Evolutionary conservation across 2,329 filamentous ascomycete species (phyloP), one percentile per base, ranked within the genome.

Genomic region (Paraconiothyrium brasiliense): DNA sequence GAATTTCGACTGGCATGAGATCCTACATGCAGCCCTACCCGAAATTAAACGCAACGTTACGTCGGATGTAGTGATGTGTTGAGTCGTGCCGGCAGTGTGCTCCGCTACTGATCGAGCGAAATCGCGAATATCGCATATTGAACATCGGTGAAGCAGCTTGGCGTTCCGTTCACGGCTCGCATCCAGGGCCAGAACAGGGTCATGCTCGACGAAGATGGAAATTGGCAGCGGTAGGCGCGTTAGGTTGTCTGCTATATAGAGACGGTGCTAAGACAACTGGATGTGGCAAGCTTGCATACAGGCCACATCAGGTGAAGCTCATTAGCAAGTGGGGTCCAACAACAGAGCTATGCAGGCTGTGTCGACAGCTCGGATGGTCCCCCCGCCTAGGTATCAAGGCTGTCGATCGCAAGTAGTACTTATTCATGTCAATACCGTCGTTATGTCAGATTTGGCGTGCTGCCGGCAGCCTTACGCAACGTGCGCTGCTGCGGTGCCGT

Each of bases 381-480:
- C 20, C 20, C 20, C 20, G 20, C 20, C 20, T 20, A 20, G 20
- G 20, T 20, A 5, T 41, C n/a, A 16, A 41, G 39, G n/a, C 39
- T n/a, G 13, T 46, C 13, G 20, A 22, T 46, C 43, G 20, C 41
- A 22, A 46, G 10, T 24, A 24, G 8, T 22, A 10, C 43, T 20
- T 46, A 24, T 46, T 20, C 10, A 22, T 10, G 20, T 22, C n/a
- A 13, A 24, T 22, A 4, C 32, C 20, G 13, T 22, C 32, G 35
- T 30, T 41, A 32, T 11, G 10, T 37, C 10, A 39, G 20, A 3
- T 22, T 52, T 11, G 13, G 4, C 4, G 30, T 35, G 20, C 9
- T 27, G 32, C 32, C 16, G 49, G 27, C 27, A 54, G 51, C 24
- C 51, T 39, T 46, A 54, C n/a, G 24, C 37, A 54, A 44, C 39